A percentile compares a stretch with the other conserved stretches of the same genome.
Evolutionary conservation across 2,329 filamentous ascomycete species (phyloP).

Genomic region (Rhexocercosporidium sp.): DNA sequence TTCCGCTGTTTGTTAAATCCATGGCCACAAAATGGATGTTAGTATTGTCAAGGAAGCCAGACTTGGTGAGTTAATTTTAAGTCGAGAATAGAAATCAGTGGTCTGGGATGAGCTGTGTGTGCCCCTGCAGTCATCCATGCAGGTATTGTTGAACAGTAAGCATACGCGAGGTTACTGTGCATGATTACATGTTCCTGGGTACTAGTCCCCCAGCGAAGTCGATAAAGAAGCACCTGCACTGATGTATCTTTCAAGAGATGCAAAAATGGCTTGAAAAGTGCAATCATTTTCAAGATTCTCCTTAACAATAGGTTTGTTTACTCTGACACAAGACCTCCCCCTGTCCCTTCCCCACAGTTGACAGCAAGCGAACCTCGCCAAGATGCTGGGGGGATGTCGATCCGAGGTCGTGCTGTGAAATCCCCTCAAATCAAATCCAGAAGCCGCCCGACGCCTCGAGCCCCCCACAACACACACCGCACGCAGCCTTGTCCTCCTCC

Average conservation of each 20-base stretch:
- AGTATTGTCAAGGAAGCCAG: too few relatives aligned
- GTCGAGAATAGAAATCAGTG: too few relatives aligned
- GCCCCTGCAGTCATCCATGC: too few relatives aligned
- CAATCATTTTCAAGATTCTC: background rate
- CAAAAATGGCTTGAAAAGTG: background rate
- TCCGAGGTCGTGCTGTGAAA: conserved; percentile 7
- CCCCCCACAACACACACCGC: background rate
- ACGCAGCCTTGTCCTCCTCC: conserved; percentile 1
- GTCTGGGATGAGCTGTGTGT: too few relatives aligned
- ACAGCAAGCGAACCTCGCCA: conserved; percentile 1
- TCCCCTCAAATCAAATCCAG: background rate
- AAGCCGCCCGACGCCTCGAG: background rate
- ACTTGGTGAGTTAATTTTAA: too few relatives aligned
- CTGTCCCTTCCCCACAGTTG: conserved; percentile 4
- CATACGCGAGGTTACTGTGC: background rate
- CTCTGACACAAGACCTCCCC: conserved; percentile 29
- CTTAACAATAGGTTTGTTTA: conserved; percentile 18
- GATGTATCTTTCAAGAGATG: too few relatives aligned
- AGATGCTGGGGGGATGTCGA: background rate
- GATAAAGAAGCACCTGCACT: too few relatives aligned
- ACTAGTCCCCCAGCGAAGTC: too few relatives aligned
- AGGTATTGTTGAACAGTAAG: background rate
- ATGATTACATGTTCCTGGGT: background rate
- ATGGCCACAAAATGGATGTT: too few relatives aligned
- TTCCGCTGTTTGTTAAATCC: too few relatives aligned